Conservation (phyloP, 225 moss, liverwort and hornwort genomes). For the Pseudoscleropodium purum region DNA sequence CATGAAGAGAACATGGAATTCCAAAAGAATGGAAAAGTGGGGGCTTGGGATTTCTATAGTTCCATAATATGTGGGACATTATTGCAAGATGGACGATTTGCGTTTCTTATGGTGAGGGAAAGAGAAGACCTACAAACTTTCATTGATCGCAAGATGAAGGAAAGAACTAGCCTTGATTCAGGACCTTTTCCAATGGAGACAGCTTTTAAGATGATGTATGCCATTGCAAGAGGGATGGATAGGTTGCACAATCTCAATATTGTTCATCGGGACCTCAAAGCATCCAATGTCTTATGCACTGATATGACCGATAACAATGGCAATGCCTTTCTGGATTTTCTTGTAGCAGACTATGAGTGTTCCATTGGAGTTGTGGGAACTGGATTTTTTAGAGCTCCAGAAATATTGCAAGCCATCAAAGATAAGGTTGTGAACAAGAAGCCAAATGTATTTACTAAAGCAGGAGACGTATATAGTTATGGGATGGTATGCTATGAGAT, state of each 20-base stretch:
- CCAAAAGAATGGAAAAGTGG: no score
- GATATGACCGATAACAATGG: rapidly evolving
- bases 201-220: neutral
- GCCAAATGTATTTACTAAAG: neutral
- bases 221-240: neutral
- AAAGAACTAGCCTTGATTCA: rapidly evolving
- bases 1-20: rapidly evolving
- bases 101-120: neutral
- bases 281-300: neutral
- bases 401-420: neutral
- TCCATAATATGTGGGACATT: rapidly evolving
- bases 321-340: rapidly evolving
- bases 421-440: neutral
- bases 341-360: neutral
- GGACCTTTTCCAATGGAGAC: neutral
- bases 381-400: neutral
- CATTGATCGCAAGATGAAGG: neutral
- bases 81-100: neutral
- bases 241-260: neutral
- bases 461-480: neutral
- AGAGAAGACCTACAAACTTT: neutral
- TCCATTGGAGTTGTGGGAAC: neutral
- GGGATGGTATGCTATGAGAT: neutral
- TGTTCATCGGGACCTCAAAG: neutral
- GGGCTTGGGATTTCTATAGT: no score